A percentile compares a stretch with the other conserved stretches of the same genome.
These are phyloP conservation scores for Actinidia chinensis DNA, from an alignment of 179 eudicot species.

Conservation along the genomic window DNA sequence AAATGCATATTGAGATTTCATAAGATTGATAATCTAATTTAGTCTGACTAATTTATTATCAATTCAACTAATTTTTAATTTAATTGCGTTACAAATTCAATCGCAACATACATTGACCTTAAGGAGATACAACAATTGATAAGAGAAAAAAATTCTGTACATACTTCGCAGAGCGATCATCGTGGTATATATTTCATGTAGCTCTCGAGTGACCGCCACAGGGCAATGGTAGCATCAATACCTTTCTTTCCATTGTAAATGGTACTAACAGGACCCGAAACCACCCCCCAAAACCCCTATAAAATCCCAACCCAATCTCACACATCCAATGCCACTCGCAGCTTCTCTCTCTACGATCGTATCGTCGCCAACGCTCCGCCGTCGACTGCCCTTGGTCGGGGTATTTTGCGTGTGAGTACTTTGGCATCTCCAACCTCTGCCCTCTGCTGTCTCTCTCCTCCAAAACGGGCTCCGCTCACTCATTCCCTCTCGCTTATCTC, in stretches of 20 bases:
- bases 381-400: constrained; percentile 73
- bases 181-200: no score
- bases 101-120: no score
- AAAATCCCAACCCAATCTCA: neutral
- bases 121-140: no score
- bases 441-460: constrained; percentile 40
- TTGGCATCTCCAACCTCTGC: constrained; percentile 59
- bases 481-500: constrained; percentile 37
- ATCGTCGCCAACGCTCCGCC: constrained; percentile 45
- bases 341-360: constrained; percentile 34
- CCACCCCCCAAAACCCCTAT: neutral
- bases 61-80: no score
- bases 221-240: neutral
- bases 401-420: constrained; percentile 59
- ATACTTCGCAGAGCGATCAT: no score
- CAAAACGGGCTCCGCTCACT: constrained; percentile 36
- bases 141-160: no score
- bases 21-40: no score
- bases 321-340: constrained; percentile 13
- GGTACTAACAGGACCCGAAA: neutral
- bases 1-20: no score
- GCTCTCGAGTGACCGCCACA: no score
- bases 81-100: no score
- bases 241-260: neutral
- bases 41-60: no score